phyloP scores from a whole-genome alignment of 208 protist genomes.

The Trypanosoma congolense region DNA sequence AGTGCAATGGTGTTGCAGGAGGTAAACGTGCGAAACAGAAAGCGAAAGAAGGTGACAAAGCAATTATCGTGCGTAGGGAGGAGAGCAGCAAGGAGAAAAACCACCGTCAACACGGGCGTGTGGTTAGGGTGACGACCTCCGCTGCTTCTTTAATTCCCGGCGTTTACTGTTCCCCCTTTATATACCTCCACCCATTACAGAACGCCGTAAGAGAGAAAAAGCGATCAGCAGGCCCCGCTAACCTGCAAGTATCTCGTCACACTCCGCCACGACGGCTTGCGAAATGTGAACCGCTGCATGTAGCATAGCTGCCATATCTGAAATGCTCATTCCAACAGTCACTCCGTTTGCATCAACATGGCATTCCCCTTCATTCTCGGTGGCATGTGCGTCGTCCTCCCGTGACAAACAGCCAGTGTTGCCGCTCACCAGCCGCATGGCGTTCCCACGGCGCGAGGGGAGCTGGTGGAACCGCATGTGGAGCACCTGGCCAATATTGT shows the following conservation, averaged over 20 bases:
- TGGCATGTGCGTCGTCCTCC: not conserved
- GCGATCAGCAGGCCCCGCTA: constrained; percentile 1
- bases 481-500: constrained; percentile 39
- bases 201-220: not conserved
- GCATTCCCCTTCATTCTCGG: not conserved
- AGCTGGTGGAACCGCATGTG: constrained; percentile 61
- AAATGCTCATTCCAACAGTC: constrained; percentile 8
- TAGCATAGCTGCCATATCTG: constrained; percentile 16
- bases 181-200: not conserved
- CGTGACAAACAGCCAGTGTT: constrained; percentile 1
- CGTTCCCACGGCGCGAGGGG: constrained; percentile 63
- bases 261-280: constrained; percentile 68
- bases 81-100: no score
- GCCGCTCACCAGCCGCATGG: constrained; percentile 23
- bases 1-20: no score
- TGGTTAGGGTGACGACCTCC: no score
- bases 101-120: no score
- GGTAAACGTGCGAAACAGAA: no score
- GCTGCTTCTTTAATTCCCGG: no score
- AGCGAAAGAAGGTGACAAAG: no score
- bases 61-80: no score
- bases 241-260: constrained; percentile 35
- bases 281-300: constrained; percentile 23
- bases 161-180: not conserved
- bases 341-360: not conserved